Evolutionary conservation across 176 grass and related monocot species (phyloP).

Genomic region (Areca catechu): DNA sequence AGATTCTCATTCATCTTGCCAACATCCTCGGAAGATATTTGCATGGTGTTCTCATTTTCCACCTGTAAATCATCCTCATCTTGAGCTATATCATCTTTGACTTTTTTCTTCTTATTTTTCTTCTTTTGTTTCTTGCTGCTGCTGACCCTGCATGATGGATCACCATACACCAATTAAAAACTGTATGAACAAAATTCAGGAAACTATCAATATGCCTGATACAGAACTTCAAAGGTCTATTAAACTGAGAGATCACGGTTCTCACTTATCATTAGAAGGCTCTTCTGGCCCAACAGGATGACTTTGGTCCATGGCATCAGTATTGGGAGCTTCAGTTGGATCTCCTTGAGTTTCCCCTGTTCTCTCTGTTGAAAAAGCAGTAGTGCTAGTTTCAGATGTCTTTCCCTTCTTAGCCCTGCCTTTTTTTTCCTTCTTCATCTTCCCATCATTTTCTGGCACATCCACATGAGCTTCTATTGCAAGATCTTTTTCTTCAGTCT

Average conservation of each 20-base stretch:
- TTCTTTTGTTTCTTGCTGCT: conserved; percentile 9
- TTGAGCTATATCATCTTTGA: not conserved
- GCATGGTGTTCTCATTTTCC: too few species aligned
- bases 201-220: too few species aligned
- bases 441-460: conserved; percentile 15
- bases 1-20: too few species aligned
- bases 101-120: conserved; percentile 16
- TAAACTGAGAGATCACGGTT: not conserved
- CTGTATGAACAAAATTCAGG: too few species aligned
- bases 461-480: not conserved
- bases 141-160: not conserved
- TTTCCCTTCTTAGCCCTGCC: conserved; percentile 24
- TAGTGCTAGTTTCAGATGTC: conserved; percentile 18
- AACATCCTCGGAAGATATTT: too few species aligned
- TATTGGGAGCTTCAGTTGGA: conserved; percentile 9
- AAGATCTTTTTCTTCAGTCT: conserved; percentile 13
- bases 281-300: not conserved
- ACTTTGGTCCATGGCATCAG: not conserved
- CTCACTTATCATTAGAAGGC: conserved; percentile 8
- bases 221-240: not conserved
- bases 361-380: conserved; percentile 20
- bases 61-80: not conserved
- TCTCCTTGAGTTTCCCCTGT: conserved; percentile 9
- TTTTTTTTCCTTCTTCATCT: conserved; percentile 48
- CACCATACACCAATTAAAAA: not conserved